These are phyloP conservation scores for Brachypodium distachyon DNA, from an alignment of 202 grass and related monocot species.

Conservation along the genomic window DNA sequence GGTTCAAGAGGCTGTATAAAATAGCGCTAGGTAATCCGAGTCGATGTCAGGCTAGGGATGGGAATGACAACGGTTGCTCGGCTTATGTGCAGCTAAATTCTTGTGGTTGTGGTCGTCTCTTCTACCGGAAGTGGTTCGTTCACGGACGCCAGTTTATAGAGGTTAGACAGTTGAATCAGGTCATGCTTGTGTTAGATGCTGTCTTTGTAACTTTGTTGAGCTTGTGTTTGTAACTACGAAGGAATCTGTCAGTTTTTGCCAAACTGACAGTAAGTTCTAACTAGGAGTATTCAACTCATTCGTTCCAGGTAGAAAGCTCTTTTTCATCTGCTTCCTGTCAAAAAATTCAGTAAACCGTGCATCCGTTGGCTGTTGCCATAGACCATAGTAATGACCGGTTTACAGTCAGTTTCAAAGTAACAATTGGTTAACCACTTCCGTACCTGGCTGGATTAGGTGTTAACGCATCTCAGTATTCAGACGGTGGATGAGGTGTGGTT, in stretches of 20 bases:
- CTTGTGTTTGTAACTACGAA: not conserved
- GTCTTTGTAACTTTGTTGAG: not conserved
- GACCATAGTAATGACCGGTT: too few relatives aligned
- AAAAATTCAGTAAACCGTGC: too few relatives aligned
- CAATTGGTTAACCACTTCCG: not conserved
- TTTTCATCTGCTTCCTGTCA: not conserved
- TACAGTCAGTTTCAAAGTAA: not conserved
- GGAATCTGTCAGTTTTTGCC: not conserved
- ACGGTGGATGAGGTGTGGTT: too few relatives aligned
- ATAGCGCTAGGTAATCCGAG: not conserved
- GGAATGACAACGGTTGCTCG: not conserved
- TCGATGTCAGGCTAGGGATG: not conserved
- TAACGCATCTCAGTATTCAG: too few relatives aligned
- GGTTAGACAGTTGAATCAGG: too few relatives aligned
- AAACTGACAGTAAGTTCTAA: not conserved
- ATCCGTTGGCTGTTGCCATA: too few relatives aligned
- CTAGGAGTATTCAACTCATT: not conserved
- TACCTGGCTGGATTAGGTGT: not conserved
- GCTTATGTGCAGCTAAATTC: not conserved
- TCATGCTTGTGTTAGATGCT: too few relatives aligned
- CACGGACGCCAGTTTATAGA: too few relatives aligned
- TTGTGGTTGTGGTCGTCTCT: not conserved
- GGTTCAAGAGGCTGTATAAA: not conserved
- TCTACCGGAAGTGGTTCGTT: too few relatives aligned
- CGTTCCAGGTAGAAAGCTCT: not conserved